Evolutionary conservation across 2,329 filamentous ascomycete genomes (phyloP).

Genomic region (Colletotrichum sublineola): DNA sequence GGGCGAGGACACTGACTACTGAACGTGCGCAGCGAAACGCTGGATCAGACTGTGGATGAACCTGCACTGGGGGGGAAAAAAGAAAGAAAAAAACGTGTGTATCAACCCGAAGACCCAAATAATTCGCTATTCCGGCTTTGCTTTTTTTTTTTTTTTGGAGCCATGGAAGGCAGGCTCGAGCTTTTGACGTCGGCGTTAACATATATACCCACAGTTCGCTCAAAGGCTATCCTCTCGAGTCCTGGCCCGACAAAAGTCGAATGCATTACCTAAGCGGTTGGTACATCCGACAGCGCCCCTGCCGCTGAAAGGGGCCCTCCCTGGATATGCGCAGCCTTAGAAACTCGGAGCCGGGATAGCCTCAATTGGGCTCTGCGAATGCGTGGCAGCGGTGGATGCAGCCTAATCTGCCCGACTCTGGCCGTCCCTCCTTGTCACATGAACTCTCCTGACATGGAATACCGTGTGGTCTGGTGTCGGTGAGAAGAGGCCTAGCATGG

Average conservation of each 20-base stretch:
- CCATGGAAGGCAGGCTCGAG: background rate
- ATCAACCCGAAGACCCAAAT: background rate
- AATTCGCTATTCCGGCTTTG: background rate
- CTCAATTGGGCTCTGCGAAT: slow-evolving; percentile 22
- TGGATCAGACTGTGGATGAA: slow-evolving; percentile 22
- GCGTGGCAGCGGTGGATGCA: slow-evolving; percentile 20
- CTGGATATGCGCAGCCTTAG: background rate
- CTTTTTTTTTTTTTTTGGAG: too few relatives aligned
- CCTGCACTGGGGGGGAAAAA: slow-evolving; percentile 5
- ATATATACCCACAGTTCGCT: background rate
- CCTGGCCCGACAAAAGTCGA: background rate
- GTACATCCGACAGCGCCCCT: slow-evolving; percentile 17
- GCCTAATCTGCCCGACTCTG: slow-evolving; percentile 8
- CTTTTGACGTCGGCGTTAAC: background rate
- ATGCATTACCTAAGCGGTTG: slow-evolving; percentile 26
- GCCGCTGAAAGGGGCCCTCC: slow-evolving; percentile 28
- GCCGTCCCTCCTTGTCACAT: slow-evolving; percentile 32
- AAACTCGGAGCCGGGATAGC: slow-evolving; percentile 32
- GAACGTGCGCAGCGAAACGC: slow-evolving; percentile 17
- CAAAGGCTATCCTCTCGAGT: background rate
- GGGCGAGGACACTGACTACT: slow-evolving; percentile 32
- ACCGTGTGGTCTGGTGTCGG: slow-evolving; percentile 35
- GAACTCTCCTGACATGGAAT: slow-evolving; percentile 15
- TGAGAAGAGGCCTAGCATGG: background rate
- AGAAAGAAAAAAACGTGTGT: background rate